phyloP scores from a whole-genome alignment of 169 alveolate species.

The Blepharisma undulans region DNA sequence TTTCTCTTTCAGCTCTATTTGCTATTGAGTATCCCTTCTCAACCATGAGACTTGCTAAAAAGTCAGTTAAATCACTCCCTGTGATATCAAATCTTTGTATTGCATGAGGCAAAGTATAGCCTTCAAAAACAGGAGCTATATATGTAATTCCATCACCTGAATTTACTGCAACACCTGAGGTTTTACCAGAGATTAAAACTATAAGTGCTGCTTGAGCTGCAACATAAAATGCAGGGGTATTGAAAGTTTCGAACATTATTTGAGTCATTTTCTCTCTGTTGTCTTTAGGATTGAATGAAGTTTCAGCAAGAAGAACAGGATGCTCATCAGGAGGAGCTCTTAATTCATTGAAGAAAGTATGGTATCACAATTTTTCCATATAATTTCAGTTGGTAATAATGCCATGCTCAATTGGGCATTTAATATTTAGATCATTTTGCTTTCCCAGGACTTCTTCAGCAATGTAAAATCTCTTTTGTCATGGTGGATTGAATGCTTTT shows the following conservation, averaged over 20 bases:
- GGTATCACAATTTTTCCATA: constrained; percentile 87
- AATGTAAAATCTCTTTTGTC: constrained; percentile 72
- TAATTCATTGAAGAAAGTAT: constrained; percentile 77
- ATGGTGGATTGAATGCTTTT: constrained; percentile 70
- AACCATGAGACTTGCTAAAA: constrained; percentile 73
- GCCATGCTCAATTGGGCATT: constrained; percentile 88
- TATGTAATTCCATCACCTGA: constrained; percentile 95
- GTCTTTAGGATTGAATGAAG: constrained; percentile 89
- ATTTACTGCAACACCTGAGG: constrained; percentile 92
- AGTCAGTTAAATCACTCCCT: constrained; percentile 88
- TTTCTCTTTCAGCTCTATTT: constrained; percentile 87
- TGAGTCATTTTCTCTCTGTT: constrained; percentile 90
- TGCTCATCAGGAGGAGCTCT: constrained; percentile 82
- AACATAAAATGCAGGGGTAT: constrained; percentile 89
- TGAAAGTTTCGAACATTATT: constrained; percentile 90
- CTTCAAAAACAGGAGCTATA: constrained; percentile 91
- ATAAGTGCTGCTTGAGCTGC: constrained; percentile 89
- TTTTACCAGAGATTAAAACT: constrained; percentile 89
- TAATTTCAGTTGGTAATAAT: constrained; percentile 87
- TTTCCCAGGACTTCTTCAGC: constrained; percentile 73
- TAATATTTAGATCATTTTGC: constrained; percentile 74
- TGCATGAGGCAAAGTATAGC: constrained; percentile 89
- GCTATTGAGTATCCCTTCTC: constrained; percentile 85
- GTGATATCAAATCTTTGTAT: constrained; percentile 87
- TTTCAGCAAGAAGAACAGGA: constrained; percentile 91